Percentiles rank a stretch among this genome's conserved stretches.
These are phyloP conservation scores for Colletotrichum cuscutae DNA, from an alignment of 2,329 filamentous ascomycete genomes.

Conservation along the genomic window DNA sequence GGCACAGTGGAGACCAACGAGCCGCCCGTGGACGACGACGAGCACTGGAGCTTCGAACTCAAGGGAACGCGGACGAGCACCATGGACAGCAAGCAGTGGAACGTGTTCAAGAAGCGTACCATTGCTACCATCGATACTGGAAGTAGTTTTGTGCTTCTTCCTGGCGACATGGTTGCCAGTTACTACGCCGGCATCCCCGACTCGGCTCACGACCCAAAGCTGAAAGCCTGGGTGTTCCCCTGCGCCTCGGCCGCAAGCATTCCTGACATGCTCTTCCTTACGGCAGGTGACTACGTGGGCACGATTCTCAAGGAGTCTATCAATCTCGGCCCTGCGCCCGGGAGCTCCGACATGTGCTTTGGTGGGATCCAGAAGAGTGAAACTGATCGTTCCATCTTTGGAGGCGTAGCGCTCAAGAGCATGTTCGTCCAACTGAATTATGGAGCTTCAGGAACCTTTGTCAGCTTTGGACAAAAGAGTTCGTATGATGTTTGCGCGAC, in stretches of 20 bases:
- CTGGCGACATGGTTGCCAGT: conserved; percentile 61
- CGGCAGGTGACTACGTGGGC: conserved; percentile 59
- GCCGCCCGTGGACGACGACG: conserved; percentile 29
- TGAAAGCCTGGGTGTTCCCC: conserved; percentile 66
- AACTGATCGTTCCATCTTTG: conserved; percentile 71
- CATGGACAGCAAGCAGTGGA: conserved; percentile 43
- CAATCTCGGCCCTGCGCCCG: conserved; percentile 62
- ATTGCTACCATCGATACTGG: conserved; percentile 75
- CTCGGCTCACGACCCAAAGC: conserved; percentile 57
- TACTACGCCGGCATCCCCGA: conserved; percentile 69
- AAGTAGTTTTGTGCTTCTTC: conserved; percentile 72
- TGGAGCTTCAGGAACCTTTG: conserved; percentile 8
- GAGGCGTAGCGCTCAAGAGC: conserved; percentile 83
- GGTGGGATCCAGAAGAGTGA: conserved; percentile 76
- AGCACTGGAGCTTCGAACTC: conserved; percentile 62
- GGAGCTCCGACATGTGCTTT: conserved; percentile 69
- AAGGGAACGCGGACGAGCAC: conserved; percentile 52
- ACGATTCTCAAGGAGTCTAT: conserved; percentile 66
- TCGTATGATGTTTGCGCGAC: conserved; percentile 20
- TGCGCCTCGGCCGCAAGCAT: conserved; percentile 63
- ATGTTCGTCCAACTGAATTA: conserved; percentile 63
- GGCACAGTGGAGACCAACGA: conserved; percentile 27
- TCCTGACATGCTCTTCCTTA: conserved; percentile 66
- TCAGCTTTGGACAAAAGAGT: conserved; percentile 26
- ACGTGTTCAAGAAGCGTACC: conserved; percentile 49